Evolutionary conservation across 2,329 filamentous ascomycete genomes (phyloP).

Genomic region (Cytospora chrysosperma): DNA sequence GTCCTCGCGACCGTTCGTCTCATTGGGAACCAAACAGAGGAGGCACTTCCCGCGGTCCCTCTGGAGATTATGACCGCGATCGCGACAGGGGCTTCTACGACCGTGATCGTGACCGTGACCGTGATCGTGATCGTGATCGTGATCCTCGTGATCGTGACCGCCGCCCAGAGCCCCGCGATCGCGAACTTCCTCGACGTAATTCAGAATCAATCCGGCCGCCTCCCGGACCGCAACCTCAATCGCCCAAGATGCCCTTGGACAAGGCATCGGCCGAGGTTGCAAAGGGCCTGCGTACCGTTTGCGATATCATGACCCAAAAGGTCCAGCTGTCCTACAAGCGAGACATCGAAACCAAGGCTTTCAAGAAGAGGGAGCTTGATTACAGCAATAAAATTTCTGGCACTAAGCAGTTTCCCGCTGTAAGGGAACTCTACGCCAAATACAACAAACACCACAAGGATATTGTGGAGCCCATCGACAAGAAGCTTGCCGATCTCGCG

Average conservation of each 20-base stretch:
- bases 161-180: not conserved
- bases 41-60: not conserved
- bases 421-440: slow-evolving; percentile 2
- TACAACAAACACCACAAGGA: slow-evolving; percentile 7
- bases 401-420: slow-evolving; percentile 9
- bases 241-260: slow-evolving; percentile 11
- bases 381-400: slow-evolving; percentile 8
- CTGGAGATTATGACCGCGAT: slow-evolving; percentile 8
- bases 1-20: slow-evolving; percentile 1
- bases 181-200: not conserved
- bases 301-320: slow-evolving; percentile 9
- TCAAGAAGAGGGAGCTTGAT: slow-evolving; percentile 7
- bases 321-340: slow-evolving; percentile 11
- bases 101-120: slow-evolving; percentile 7
- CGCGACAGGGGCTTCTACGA: not conserved
- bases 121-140: slow-evolving; percentile 9
- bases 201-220: not conserved
- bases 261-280: slow-evolving; percentile 16
- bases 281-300: not conserved
- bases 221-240: not conserved
- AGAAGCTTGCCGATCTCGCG: slow-evolving; percentile 4
- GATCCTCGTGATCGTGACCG: not conserved
- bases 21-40: slow-evolving; percentile 1
- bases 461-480: slow-evolving; percentile 5
- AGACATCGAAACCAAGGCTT: slow-evolving; percentile 10